These are phyloP conservation scores for Agapanthus africanus DNA, from an alignment of 106 monocot species.

Conservation along the genomic window DNA sequence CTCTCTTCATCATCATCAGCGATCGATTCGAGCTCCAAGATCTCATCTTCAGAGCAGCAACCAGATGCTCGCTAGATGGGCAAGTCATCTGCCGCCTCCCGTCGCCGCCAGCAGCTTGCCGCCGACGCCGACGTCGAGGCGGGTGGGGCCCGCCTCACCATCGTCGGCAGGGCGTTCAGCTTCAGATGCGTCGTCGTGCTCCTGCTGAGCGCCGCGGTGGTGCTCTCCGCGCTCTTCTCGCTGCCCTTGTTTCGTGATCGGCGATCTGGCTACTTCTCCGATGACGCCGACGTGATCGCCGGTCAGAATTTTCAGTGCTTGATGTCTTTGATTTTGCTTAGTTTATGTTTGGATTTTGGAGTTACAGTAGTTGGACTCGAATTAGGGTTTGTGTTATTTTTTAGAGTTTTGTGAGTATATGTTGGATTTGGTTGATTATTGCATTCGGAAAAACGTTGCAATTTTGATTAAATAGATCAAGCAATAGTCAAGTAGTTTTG, in stretches of 20 bases:
- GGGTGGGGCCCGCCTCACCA: not conserved
- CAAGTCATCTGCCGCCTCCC: constrained; percentile 14
- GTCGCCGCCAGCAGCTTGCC: not conserved
- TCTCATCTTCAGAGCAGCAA: not conserved
- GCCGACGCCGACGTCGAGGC: constrained; percentile 1
- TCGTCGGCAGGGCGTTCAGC: constrained; percentile 3
- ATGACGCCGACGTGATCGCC: constrained; percentile 6
- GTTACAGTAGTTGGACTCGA: not conserved
- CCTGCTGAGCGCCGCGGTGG: constrained; percentile 26
- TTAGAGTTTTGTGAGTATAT: not conserved
- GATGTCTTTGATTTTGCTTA: too few species aligned
- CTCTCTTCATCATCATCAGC: not conserved
- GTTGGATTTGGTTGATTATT: not conserved
- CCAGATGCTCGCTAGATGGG: constrained; percentile 26
- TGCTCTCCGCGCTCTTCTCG: constrained; percentile 51
- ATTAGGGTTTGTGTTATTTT: not conserved
- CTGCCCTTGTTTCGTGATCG: constrained; percentile 28
- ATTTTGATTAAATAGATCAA: too few species aligned
- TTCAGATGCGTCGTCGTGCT: constrained; percentile 40
- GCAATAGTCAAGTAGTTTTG: not conserved
- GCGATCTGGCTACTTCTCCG: constrained; percentile 13
- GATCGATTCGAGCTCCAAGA: not conserved
- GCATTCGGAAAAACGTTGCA: too few species aligned
- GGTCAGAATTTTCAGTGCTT: constrained; percentile 24
- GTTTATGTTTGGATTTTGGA: not conserved